Evolutionary conservation across 176 grass and related monocot species (phyloP), one percentile per base, ranked within the genome.

Genomic region (Echinochloa phyllopogon): DNA sequence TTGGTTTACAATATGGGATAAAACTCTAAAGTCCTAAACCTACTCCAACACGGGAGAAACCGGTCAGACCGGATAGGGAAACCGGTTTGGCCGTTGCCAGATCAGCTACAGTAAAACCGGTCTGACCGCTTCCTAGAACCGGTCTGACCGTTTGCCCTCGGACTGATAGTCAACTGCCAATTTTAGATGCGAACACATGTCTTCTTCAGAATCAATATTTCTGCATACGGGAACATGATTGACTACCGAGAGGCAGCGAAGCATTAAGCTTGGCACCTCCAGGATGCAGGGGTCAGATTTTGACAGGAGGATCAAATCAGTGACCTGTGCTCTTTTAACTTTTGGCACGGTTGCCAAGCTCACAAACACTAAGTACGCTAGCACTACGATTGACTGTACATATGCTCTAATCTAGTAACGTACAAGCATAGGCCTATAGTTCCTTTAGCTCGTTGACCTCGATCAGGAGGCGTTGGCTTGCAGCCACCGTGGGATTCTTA

Each of bases 371-470:
- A n/a, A 1, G 18, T 44, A 6, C 40, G 23, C 25, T 33, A 11
- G 17, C 17, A 49, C 20, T 25, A 0, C 6, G 15, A 53, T 4
- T 53, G 4, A 33, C 38, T 40, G 44, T 27, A n/a, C 5, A 41
- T 60, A 41, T 60, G 42, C 50, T 52, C 53, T 59, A 33, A 25
- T 43, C 13, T 50, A 10, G 24, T 72, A 50, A 47, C 70, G 82
- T 89, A 33, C 42, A 89, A 75, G 80, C 70, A 82, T 76, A 3
- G 40, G 65, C 44, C 65, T 65, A 78, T 65, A 78, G n/a, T 24
- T 53, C 17, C 24, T 27, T 40, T 63, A 72, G 44, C 40, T 23
- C 41, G 77, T 80, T 85, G 77, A 85, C 82, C 68, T 70, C 8
- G 21, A 58, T 3, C 15, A 20, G 51, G 43, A 80, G 29, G 60